Base-by-base conservation (phyloP, 805 yeast genomes). In the Teunomyces pallodes region DNA sequence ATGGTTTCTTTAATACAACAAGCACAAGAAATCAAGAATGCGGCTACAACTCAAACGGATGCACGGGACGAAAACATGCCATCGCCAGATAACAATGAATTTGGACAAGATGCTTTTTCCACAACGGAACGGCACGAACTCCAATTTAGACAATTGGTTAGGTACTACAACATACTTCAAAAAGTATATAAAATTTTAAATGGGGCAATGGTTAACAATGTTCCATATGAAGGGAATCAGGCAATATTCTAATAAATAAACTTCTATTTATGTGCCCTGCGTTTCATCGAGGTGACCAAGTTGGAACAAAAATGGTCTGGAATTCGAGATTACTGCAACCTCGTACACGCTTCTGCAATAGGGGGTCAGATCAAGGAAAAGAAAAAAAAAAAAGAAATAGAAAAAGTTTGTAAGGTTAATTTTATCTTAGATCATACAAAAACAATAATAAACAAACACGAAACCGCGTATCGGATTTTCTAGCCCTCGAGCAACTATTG, bases 91-190 rank as follows among this genome's bases (percentile, higher is more conserved):
- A 20, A 5, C 24, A 4, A 20, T 20, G 24, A 20, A 20, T 20
- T 20, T 20, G 24, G 24, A 20, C 24, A 20, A 20, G 24, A 20
- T 20, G 30, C 12, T 30, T 7, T 20, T 12, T 14, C 20, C 8
- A 39, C 20, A 8, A 9, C 26, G 7, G 26, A 24, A 6, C 43
- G 16, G 9, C 43, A 41, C 13, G 50, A 47, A 17, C 26, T 36
- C 29, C 50, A 46, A 16, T 50, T 47, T 32, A 42, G 46, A 35
- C 30, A 43, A 20, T 42, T 48, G 47, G 33, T 48, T 12, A 52
- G 40, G 20, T 43, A 46, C 30, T 38, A 50, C 40, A 35, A 43
- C 24, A 26, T 30, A 7, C 38, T 50, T 12, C 38, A 52, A 20
- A 35, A 47, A n/a, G 17, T 40, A 28, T 47, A 45, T 14, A 32